Evolutionary conservation across 2,329 filamentous ascomycete genomes (phyloP).

Genomic region (Scytalidium sp.): DNA sequence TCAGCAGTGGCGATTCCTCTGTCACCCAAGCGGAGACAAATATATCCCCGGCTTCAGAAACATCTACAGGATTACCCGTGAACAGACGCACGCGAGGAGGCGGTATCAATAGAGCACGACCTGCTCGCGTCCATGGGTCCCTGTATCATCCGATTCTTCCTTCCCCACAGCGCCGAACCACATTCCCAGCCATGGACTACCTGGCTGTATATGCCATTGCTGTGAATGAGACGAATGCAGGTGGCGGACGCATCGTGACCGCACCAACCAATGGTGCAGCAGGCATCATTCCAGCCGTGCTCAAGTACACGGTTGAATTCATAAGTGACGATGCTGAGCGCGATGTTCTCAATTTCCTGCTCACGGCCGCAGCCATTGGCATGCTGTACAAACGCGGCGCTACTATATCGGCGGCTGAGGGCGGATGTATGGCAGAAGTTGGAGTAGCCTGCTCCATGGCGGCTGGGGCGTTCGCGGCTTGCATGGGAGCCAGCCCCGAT

Average conservation of each 20-base stretch:
- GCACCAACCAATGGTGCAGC: slow-evolving; percentile 50
- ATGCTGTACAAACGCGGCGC: slow-evolving; percentile 53
- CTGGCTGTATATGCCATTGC: slow-evolving; percentile 49
- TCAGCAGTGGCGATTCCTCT: slow-evolving; percentile 2
- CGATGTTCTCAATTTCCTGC: slow-evolving; percentile 45
- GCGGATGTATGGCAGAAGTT: slow-evolving; percentile 52
- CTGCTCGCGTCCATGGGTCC: slow-evolving; percentile 42
- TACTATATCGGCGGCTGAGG: slow-evolving; percentile 49
- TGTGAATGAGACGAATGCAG: slow-evolving; percentile 51
- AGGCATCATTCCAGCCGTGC: slow-evolving; percentile 47
- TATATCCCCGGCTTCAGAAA: neutral
- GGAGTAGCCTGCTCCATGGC: slow-evolving; percentile 51
- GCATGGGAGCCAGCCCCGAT: slow-evolving; percentile 48
- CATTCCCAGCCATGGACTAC: slow-evolving; percentile 49
- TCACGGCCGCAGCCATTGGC: slow-evolving; percentile 47
- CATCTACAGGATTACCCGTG: neutral
- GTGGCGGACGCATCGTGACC: slow-evolving; percentile 47
- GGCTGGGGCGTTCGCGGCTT: slow-evolving; percentile 47
- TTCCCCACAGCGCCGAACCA: slow-evolving; percentile 41
- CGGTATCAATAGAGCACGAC: slow-evolving; percentile 27
- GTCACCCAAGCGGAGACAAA: slow-evolving; percentile 5
- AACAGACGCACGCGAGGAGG: neutral
- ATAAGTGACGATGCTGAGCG: slow-evolving; percentile 48
- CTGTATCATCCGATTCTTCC: slow-evolving; percentile 44
- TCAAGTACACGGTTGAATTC: slow-evolving; percentile 49